Evolutionary conservation across 345 rosid genomes (phyloP).

Genomic region (Corchorus olitorius): DNA sequence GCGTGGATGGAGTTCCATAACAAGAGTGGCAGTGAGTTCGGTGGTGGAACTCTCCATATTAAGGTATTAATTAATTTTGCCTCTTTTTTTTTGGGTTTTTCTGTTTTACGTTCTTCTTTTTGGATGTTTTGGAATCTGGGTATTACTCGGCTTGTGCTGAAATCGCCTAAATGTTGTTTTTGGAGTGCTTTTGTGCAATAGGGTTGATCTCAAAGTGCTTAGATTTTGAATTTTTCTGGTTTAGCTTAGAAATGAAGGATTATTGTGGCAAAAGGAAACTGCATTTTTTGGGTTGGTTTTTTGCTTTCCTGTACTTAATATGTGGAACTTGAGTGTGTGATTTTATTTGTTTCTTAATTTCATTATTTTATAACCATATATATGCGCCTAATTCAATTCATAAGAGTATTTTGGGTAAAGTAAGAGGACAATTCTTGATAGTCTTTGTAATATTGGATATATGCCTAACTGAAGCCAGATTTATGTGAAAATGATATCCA

Average conservation of each 20-base stretch:
- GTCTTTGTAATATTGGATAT: not conserved
- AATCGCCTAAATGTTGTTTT: not conserved
- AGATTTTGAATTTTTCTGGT: not conserved
- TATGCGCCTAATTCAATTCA: not conserved
- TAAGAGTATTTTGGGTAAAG: not conserved
- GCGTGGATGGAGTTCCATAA: slow-evolving; percentile 96
- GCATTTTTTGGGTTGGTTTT: not conserved
- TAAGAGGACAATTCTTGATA: not conserved
- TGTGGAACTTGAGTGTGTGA: not conserved
- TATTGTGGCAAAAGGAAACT: not conserved
- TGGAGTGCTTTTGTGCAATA: slow-evolving; percentile 1
- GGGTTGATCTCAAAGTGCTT: slow-evolving; percentile 2
- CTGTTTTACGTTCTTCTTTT: not conserved
- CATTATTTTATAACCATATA: not conserved
- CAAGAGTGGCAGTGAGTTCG: slow-evolving; percentile 70
- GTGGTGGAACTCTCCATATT: slow-evolving; percentile 91
- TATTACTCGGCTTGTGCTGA: not conserved
- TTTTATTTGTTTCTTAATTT: not conserved
- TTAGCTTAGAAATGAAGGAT: not conserved
- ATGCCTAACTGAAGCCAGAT: slow-evolving; percentile 6
- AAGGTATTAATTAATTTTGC: slow-evolving; percentile 43
- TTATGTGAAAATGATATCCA: slow-evolving; percentile 32
- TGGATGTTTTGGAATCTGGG: not conserved
- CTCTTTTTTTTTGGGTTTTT: not conserved
- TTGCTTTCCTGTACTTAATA: not conserved